Percentiles rank a stretch among this genome's conserved stretches.
These are phyloP conservation scores for Ensete ventricosum DNA, from an alignment of 176 grass and related monocot genomes.

Conservation along the genomic window DNA sequence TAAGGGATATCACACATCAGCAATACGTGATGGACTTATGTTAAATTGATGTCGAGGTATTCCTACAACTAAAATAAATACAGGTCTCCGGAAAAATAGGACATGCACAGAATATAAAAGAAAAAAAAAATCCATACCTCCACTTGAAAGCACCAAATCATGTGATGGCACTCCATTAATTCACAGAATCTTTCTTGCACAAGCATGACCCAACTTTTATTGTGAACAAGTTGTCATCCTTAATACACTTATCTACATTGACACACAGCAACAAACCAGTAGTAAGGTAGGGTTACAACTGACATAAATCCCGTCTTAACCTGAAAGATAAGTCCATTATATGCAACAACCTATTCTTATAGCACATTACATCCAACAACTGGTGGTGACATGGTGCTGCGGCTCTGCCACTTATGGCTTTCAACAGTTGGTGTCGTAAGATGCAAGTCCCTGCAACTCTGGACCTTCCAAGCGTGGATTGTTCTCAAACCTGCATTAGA, in stretches of 20 bases:
- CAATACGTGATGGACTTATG: too few species aligned
- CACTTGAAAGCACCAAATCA: too few species aligned
- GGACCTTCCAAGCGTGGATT: constrained; percentile 92
- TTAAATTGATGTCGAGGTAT: too few species aligned
- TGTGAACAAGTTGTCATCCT: not conserved
- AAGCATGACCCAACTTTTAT: not conserved
- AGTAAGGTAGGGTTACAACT: not conserved
- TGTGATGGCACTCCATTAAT: too few species aligned
- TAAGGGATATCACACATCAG: too few species aligned
- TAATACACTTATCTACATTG: not conserved
- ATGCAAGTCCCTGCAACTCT: constrained; percentile 62
- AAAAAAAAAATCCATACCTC: too few species aligned
- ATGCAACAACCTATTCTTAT: not conserved
- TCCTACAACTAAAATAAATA: too few species aligned
- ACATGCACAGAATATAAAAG: too few species aligned
- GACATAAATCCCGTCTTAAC: not conserved
- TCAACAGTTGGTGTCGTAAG: constrained; percentile 67
- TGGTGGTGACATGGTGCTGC: not conserved
- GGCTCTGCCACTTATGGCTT: constrained; percentile 3
- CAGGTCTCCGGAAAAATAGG: too few species aligned
- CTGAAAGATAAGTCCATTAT: not conserved
- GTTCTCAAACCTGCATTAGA: constrained; percentile 65
- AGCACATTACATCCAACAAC: not conserved
- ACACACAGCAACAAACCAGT: not conserved
- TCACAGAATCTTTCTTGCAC: not conserved